phyloP scores from a whole-genome alignment of 768 basidiomycete genomes.

The Hygrophorus russula region DNA sequence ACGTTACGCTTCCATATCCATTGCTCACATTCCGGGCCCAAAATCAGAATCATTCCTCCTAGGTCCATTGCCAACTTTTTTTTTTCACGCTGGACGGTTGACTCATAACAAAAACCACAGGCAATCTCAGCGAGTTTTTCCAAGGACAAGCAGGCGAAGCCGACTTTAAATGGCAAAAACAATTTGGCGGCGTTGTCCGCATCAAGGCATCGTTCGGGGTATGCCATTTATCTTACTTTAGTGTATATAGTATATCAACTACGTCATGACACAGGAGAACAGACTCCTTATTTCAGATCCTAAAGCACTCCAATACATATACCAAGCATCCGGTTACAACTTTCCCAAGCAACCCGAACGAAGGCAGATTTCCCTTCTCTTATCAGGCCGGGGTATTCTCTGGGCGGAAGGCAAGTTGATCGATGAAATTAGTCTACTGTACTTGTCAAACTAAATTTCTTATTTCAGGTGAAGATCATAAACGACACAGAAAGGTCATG shows the following conservation, averaged over 20 bases:
- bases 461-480: slow-evolving; percentile 31
- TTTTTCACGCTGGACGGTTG: neutral
- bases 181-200: slow-evolving; percentile 39
- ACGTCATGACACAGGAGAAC: slow-evolving; percentile 28
- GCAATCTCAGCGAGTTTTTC: slow-evolving; percentile 37
- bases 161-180: slow-evolving; percentile 40
- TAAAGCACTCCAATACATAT: slow-evolving; percentile 47
- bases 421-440: neutral
- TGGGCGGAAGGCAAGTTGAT: slow-evolving; percentile 38
- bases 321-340: slow-evolving; percentile 43
- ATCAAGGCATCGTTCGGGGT: slow-evolving; percentile 42
- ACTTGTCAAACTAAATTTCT: neutral
- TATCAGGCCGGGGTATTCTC: slow-evolving; percentile 40
- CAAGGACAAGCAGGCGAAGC: slow-evolving; percentile 37
- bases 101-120: slow-evolving; percentile 15
- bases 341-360: slow-evolving; percentile 42
- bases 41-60: slow-evolving; percentile 35
- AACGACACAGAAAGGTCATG: slow-evolving; percentile 42
- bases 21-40: slow-evolving; percentile 38
- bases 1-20: slow-evolving; percentile 9
- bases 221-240: slow-evolving; percentile 7
- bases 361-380: slow-evolving; percentile 34
- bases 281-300: slow-evolving; percentile 44
- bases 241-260: slow-evolving; percentile 2
- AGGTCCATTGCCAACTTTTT: slow-evolving; percentile 19